A percentile compares a stretch with the other conserved stretches of the same genome.
These are phyloP conservation scores for Bipolaris zeicola DNA, from an alignment of 2,329 filamentous ascomycete species.

Conservation along the genomic window DNA sequence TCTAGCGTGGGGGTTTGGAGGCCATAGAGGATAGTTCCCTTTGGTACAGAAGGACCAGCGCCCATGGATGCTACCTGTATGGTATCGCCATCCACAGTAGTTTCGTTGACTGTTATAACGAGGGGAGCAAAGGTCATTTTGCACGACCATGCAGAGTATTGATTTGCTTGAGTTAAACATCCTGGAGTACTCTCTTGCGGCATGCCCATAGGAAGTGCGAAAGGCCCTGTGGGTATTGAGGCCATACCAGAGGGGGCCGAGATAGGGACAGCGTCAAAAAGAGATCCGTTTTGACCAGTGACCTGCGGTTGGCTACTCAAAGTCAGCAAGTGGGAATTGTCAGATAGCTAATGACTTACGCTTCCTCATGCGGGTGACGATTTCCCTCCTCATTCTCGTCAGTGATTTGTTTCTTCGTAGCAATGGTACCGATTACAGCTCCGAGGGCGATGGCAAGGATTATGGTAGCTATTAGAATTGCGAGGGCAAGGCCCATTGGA, in stretches of 20 bases:
- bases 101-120: slow-evolving; percentile 36
- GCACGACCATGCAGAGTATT: slow-evolving; percentile 59
- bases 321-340: slow-evolving; percentile 21
- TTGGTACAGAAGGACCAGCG: slow-evolving; percentile 41
- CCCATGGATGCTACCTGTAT: slow-evolving; percentile 30
- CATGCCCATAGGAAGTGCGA: slow-evolving; percentile 53
- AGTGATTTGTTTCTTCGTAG: slow-evolving; percentile 50
- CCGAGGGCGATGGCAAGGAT: slow-evolving; percentile 56
- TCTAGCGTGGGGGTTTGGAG: slow-evolving; percentile 62
- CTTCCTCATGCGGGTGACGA: slow-evolving; percentile 29
- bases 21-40: slow-evolving; percentile 61
- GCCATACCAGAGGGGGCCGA: slow-evolving; percentile 53
- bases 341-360: slow-evolving; percentile 31
- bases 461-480: slow-evolving; percentile 55
- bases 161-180: slow-evolving; percentile 55
- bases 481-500: slow-evolving; percentile 58
- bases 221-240: slow-evolving; percentile 58
- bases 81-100: slow-evolving; percentile 9
- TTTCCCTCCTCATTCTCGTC: slow-evolving; percentile 20
- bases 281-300: slow-evolving; percentile 53
- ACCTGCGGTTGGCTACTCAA: slow-evolving; percentile 49
- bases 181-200: slow-evolving; percentile 55
- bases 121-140: slow-evolving; percentile 46
- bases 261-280: slow-evolving; percentile 59
- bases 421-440: slow-evolving; percentile 60